Conservation (phyloP, 148 eudicot genomes). For the Rhododendron williamsianum region DNA sequence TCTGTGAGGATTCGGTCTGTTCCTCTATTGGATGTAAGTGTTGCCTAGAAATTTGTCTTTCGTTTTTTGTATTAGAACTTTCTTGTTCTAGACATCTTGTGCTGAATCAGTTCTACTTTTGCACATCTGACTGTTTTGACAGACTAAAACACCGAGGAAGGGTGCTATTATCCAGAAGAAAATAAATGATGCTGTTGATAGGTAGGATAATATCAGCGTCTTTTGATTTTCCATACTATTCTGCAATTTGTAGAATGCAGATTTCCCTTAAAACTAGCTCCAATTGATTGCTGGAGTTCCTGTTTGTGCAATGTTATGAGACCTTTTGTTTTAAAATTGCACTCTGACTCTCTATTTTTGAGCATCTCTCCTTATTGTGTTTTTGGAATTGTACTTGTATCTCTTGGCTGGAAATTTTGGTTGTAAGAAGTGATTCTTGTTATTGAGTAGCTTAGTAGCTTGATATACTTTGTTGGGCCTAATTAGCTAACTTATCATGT, state of each 20-base stretch:
- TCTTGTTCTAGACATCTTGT: not conserved
- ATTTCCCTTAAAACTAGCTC: not conserved
- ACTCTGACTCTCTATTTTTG: not conserved
- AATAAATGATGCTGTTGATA: slow-evolving; percentile 37
- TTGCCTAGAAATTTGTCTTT: not conserved
- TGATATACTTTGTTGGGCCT: not conserved
- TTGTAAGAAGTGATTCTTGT: not conserved
- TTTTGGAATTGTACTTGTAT: not conserved
- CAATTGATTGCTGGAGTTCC: not conserved
- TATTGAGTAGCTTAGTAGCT: not conserved
- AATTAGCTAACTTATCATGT: not conserved
- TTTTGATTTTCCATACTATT: not conserved
- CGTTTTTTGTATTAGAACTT: not conserved
- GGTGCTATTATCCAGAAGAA: slow-evolving; percentile 46
- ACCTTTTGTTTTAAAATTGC: not conserved
- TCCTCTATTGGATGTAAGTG: slow-evolving; percentile 81
- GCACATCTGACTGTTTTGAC: slow-evolving; percentile 1
- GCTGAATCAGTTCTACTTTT: not conserved
- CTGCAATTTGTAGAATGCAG: not conserved
- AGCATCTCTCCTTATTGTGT: not conserved
- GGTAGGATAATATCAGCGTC: not conserved
- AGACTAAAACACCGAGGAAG: slow-evolving; percentile 31
- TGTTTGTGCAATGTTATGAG: not conserved
- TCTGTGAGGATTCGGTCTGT: slow-evolving; percentile 93
- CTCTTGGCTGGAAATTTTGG: not conserved